phyloP scores from a whole-genome alignment of 2,329 filamentous ascomycete species.

The Plectosphaerella plurivora region DNA sequence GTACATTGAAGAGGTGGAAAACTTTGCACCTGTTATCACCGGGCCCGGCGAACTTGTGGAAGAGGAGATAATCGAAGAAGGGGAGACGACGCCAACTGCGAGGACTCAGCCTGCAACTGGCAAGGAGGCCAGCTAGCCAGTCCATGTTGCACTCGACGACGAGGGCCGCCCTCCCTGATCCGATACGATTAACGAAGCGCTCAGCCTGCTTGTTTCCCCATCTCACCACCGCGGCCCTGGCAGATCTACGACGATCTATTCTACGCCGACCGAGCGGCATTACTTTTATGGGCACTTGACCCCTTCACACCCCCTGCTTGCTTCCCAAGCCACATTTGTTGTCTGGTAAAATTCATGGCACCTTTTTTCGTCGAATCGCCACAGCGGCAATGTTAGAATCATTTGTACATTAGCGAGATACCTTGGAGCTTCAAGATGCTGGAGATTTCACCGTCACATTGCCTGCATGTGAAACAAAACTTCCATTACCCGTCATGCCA shows the following conservation, averaged over 20 bases:
- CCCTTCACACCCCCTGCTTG: not conserved
- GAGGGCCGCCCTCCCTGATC: not conserved
- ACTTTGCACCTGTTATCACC: slow-evolving; percentile 47
- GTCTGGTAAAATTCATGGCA: not conserved
- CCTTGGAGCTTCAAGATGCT: not conserved
- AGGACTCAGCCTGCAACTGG: not conserved
- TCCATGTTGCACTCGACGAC: not conserved
- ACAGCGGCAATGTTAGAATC: not conserved
- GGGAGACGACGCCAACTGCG: slow-evolving; percentile 7
- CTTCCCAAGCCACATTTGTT: not conserved
- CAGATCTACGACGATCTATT: not conserved
- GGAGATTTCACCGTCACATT: too few relatives aligned
- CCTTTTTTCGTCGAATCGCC: not conserved
- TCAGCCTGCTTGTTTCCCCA: not conserved
- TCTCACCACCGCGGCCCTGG: not conserved
- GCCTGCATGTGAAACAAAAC: too few relatives aligned
- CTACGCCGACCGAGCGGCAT: not conserved
- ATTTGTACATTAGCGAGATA: not conserved
- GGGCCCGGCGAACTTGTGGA: slow-evolving; percentile 39
- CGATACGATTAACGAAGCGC: not conserved
- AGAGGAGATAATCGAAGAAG: slow-evolving; percentile 33
- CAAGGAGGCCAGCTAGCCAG: not conserved
- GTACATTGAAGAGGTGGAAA: slow-evolving; percentile 55
- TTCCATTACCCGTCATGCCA: not conserved
- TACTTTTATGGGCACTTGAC: not conserved